phyloP scores from a whole-genome alignment of 306 rosid genomes.

The Cucurbita moschata region DNA sequence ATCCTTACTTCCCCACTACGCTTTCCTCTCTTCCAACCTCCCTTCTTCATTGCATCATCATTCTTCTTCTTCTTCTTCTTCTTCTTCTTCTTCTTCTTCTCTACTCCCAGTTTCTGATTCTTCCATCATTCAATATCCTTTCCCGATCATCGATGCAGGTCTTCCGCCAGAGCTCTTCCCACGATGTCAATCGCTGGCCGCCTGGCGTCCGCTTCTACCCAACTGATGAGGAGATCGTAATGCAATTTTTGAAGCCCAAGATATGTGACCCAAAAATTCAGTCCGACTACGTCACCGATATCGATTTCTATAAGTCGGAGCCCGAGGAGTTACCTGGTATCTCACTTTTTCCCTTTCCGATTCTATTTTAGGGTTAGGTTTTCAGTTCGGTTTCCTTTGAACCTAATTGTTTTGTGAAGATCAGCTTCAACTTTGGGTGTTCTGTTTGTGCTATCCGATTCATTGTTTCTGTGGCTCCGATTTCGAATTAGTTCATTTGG shows the following conservation, averaged over 20 bases:
- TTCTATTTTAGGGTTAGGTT: not conserved
- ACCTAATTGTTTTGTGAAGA: not conserved
- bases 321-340: slow-evolving; percentile 91
- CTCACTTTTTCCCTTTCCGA: not conserved
- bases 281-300: slow-evolving; percentile 42
- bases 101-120: not conserved
- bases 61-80: no score
- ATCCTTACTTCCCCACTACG: no score
- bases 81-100: no score
- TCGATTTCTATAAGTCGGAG: slow-evolving; percentile 74
- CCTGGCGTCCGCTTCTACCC: slow-evolving; percentile 91
- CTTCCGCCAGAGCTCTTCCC: slow-evolving; percentile 17
- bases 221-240: slow-evolving; percentile 68
- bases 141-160: slow-evolving; percentile 23
- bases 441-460: not conserved
- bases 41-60: no score
- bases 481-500: not conserved
- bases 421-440: not conserved
- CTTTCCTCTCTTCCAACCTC: no score
- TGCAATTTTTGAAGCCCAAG: slow-evolving; percentile 63
- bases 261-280: slow-evolving; percentile 48
- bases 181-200: slow-evolving; percentile 36
- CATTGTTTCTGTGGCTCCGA: not conserved
- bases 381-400: not conserved
- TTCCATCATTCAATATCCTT: not conserved